Base-by-base conservation (phyloP, 2,329 filamentous ascomycete species). In the Aspergillus persii region DNA sequence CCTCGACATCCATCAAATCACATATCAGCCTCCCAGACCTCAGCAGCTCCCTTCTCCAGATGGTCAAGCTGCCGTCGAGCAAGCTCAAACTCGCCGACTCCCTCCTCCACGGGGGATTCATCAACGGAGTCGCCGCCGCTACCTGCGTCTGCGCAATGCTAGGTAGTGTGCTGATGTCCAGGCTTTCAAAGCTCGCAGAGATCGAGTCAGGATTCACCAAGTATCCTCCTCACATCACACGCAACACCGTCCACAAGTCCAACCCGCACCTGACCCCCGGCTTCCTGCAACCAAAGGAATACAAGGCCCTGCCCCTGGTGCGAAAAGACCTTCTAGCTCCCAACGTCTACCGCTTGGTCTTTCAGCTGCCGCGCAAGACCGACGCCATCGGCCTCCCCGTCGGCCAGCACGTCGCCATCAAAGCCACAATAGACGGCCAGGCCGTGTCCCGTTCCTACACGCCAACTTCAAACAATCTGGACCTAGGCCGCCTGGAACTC, bases 371-470 rank as follows among this genome's bases (percentile, higher is more conserved):
- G 0, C 74, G 71, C 0, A 63, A 71, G 0, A 64, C 67, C 4
- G 76, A 78, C 2, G 73, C 83, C 0, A 76, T 85, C 2, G 83
- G 83, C 4, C 75, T 86, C 7, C 84, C 84, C 0, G 82, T 80
- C 6, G 84, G 84, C 8, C 83, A 86, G 64, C 83, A 86, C 63
- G 77, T 86, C 3, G 76, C 82, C 48, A 81, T 86, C 58, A 78
- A 79, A 57, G 80, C 81, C 1, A 72, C 69, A 2, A 67, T 84
- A 6, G 72, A 81, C 46, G 80, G 79, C 6, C 71, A 82, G 58
- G 63, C 71, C 1, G 77, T 86, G 12, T 71, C 75, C 2, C 75
- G 84, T 3, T 84, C 82, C 0, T 86, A 86, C 66, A 86, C 83
- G 0, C 83, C 74, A 0, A 74, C 70, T 3, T 75, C 74, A 1